These are phyloP conservation scores for Paecilomyces dactylethromorphus DNA, from an alignment of 2,329 filamentous ascomycete species.

Conservation along the genomic window DNA sequence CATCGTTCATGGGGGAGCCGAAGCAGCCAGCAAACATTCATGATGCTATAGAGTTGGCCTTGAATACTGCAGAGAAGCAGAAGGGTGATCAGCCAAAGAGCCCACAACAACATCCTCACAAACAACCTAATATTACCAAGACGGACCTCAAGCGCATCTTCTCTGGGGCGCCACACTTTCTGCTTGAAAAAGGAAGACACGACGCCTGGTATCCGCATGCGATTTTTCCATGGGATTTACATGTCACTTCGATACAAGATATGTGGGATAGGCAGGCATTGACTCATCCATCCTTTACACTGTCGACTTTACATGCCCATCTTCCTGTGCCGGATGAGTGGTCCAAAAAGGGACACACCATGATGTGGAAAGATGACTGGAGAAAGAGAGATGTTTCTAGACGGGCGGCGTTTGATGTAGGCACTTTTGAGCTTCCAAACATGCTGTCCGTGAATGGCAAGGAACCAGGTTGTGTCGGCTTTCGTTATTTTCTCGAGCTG, in stretches of 20 bases:
- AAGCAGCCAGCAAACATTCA: conserved; percentile 21
- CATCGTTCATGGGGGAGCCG: conserved; percentile 12
- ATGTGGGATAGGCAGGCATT: conserved; percentile 35
- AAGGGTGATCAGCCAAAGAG: neutral
- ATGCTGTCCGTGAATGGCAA: conserved; percentile 41
- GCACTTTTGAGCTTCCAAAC: conserved; percentile 42
- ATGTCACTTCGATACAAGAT: conserved; percentile 31
- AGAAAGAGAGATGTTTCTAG: conserved; percentile 19
- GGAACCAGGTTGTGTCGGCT: conserved; percentile 41
- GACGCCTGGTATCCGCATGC: conserved; percentile 36
- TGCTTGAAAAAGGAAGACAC: conserved; percentile 36
- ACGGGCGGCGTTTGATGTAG: conserved; percentile 36
- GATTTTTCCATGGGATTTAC: conserved; percentile 38
- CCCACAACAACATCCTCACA: neutral
- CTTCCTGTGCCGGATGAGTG: conserved; percentile 34
- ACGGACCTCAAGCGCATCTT: conserved; percentile 35
- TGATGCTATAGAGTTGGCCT: conserved; percentile 17
- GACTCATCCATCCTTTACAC: conserved; percentile 33
- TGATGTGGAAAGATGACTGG: conserved; percentile 17
- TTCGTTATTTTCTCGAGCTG: conserved; percentile 42
- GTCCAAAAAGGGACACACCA: conserved; percentile 20
- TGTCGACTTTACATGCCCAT: conserved; percentile 39
- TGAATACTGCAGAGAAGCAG: conserved; percentile 4
- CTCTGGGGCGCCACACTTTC: conserved; percentile 38
- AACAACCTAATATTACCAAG: conserved; percentile 15